These are phyloP conservation scores for Neocallimastix lanati DNA, from an alignment of 192 early-diverging fungal species.

Conservation along the genomic window DNA sequence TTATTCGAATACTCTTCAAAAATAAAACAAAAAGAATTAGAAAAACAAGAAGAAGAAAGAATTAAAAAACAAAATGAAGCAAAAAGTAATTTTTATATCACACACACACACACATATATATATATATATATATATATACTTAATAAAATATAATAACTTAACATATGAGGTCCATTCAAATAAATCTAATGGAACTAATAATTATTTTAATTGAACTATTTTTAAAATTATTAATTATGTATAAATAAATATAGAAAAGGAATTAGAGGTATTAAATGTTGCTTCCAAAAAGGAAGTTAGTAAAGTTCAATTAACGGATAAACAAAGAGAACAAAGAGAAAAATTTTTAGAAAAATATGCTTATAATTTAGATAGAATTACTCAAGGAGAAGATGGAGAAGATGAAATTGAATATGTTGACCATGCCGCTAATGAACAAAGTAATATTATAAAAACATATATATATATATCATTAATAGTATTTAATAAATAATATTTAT, in stretches of 20 bases:
- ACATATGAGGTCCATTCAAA: no score
- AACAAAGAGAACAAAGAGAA: conserved; percentile 27
- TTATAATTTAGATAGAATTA: conserved; percentile 36
- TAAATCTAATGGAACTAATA: no score
- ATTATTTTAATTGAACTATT: no score
- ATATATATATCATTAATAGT: no score
- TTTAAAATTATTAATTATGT: no score
- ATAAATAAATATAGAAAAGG: conserved; percentile 15
- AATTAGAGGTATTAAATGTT: conserved; percentile 7
- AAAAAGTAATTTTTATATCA: not conserved
- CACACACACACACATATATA: no score
- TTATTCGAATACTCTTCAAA: conserved; percentile 21
- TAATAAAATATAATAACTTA: no score
- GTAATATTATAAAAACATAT: no score
- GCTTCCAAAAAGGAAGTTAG: conserved; percentile 4
- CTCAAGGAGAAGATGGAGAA: conserved; percentile 38
- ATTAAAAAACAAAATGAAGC: conserved; percentile 5
- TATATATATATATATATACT: no score
- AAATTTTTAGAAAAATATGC: conserved; percentile 32
- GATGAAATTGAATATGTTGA: conserved; percentile 18
- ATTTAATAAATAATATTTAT: no score
- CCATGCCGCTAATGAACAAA: not conserved
- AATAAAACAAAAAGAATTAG: conserved; percentile 15
- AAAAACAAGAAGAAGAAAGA: conserved; percentile 14
- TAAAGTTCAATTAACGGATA: conserved; percentile 17